Conservation (phyloP, 2,329 filamentous ascomycete genomes). For the Colletotrichum sp. region DNA sequence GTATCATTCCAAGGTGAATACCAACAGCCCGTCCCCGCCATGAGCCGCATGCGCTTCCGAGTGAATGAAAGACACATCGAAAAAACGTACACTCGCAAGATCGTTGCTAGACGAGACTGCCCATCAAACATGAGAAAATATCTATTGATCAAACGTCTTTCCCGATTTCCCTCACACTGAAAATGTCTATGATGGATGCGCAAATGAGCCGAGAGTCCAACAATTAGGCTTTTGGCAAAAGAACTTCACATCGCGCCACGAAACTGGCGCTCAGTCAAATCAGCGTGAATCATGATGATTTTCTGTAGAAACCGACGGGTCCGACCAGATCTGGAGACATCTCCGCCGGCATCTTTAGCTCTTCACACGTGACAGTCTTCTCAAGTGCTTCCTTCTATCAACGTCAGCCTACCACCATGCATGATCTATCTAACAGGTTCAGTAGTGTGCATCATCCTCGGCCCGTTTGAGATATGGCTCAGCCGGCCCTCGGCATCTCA, state of each 20-base stretch:
- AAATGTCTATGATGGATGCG: not conserved
- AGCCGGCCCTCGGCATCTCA: not conserved
- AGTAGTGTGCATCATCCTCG: fast-evolving
- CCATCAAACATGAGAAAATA: not conserved
- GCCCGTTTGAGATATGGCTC: not conserved
- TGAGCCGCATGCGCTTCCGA: too few species aligned
- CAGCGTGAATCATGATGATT: not conserved
- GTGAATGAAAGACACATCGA: not conserved
- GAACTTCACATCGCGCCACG: not conserved
- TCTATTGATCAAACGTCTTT: not conserved
- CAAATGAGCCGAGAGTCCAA: not conserved
- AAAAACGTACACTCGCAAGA: not conserved
- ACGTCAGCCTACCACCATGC: not conserved
- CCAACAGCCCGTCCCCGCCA: not conserved
- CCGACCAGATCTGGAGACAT: not conserved
- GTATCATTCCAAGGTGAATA: not conserved
- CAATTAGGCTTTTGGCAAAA: not conserved
- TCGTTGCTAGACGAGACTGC: not conserved
- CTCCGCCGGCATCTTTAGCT: not conserved
- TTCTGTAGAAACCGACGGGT: not conserved
- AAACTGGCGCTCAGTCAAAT: not conserved
- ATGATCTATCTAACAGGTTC: not conserved
- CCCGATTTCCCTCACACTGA: not conserved
- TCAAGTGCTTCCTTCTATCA: not conserved
- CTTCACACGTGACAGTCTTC: not conserved